Evolutionary conservation across 495 filamentous ascomycete genomes (phyloP), one percentile per base, ranked within the genome.

Genomic region (Oidiodendron maius): DNA sequence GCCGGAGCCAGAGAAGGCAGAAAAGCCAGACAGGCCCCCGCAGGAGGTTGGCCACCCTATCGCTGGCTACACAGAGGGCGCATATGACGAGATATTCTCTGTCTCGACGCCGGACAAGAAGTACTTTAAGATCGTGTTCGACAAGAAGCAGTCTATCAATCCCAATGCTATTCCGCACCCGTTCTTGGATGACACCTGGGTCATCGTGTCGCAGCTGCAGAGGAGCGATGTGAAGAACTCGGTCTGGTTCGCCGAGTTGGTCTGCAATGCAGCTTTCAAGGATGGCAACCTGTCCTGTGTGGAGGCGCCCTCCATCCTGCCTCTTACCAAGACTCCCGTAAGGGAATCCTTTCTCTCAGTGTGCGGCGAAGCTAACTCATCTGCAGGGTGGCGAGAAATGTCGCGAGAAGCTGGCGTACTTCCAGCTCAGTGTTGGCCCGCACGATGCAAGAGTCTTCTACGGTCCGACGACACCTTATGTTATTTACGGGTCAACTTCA

Each of bases 101-200:
- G 24, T 58, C 21, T 72, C 70, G 5, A 71, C 63, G 17, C 12
- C 54, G 1, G 61, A 74, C 47, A 50, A 50, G 25, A 62, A 56
- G 24, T 75, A 62, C 56, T 76, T 73, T 49, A 44, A 41, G 28
- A 64, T 78, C 58, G 55, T 62, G 8, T 72, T 76, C 53, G 69
- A 56, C 40, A 46, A 52, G 24, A 37, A 54, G 4, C 34, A 44
- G 9, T 61, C 61, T 44, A 66, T 70, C 30, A 78, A 78, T 45
- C 74, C 76, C 26, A 78, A 73, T 57, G 71, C 78, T 48, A 64
- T 78, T 36, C 74, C 76, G 3, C 75, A 77, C 46, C 74, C 69
- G 1, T 55, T 51, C 4, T 56, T 58, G 23, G 48, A 63, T 10
- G 56, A 70, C 44, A 71, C 63, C 1, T 78, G 67, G 64, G 67